Base-by-base conservation (phyloP, 164 flowering plant genomes). In the Berberis thunbergii region DNA sequence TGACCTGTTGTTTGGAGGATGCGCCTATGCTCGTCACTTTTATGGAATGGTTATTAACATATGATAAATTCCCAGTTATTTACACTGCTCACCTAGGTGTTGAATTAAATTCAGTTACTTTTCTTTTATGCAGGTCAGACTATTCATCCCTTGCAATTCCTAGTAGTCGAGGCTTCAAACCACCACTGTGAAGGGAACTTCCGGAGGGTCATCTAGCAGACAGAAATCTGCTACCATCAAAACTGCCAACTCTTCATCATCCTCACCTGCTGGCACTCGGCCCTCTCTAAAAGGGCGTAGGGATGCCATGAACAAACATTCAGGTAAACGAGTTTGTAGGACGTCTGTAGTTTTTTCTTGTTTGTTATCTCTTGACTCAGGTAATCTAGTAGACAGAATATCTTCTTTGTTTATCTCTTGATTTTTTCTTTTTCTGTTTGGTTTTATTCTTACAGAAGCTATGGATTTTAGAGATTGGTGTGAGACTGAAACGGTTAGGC, bases 401-500 rank as follows among this genome's bases (percentile, higher is more conserved):
- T 26, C 26, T 26, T 38, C 48, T 60, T 10, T 41, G 40, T 66
- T 62, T 2, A 63, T 44, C 45, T 41, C 52, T 43, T 64, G 54
- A 42, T 3, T 39, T 67, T n/a, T 59, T 41, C 49, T 41, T 43
- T 26, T 26, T 26, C 26, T 26, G 26, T 26, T 26, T 26, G 26
- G 26, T 26, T 26, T 26, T n/a, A 11, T 60, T 61, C 55, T 65
- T 43, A 60, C 91, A 91, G 99, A 95, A 76, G 99, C 99, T 39
- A 82, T 77, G 82, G 98, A 79, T 68, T 95, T 95, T 85, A 78
- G 86, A 76, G 85, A 83, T 64, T 95, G 99, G 99, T 95, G 99
- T 43, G 87, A 88, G 78, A 84, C 65, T 41, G 99, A 95, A 69
- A 83, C 87, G 53, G 61, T 76, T 43, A 85, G 96, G 79, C 94